phyloP scores from a whole-genome alignment of 306 rosid genomes.

The Quercus variabilis region DNA sequence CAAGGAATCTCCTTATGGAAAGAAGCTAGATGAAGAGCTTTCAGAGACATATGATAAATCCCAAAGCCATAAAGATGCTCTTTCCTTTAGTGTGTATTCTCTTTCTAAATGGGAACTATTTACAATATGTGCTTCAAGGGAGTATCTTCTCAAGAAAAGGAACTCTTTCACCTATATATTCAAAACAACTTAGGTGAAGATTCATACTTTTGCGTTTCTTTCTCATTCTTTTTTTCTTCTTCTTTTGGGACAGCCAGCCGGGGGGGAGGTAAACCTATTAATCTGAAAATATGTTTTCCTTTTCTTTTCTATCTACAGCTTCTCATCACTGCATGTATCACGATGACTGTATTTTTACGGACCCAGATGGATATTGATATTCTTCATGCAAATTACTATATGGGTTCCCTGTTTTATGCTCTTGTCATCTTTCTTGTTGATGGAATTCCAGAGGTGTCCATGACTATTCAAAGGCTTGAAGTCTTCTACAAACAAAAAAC shows the following conservation, averaged over 20 bases:
- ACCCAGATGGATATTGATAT: constrained; percentile 31
- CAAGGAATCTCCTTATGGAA: too few relatives aligned
- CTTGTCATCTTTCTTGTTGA: constrained; percentile 28
- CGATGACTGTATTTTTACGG: constrained; percentile 49
- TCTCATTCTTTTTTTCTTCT: background rate
- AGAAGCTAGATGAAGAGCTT: too few relatives aligned
- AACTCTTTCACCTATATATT: too few relatives aligned
- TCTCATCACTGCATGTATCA: constrained; percentile 20
- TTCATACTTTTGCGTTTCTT: too few relatives aligned
- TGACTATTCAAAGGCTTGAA: constrained; percentile 41
- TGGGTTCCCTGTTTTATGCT: constrained; percentile 43
- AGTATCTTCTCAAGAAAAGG: too few relatives aligned
- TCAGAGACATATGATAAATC: too few relatives aligned
- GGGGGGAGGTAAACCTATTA: background rate
- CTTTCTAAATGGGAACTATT: too few relatives aligned
- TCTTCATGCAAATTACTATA: constrained; percentile 32
- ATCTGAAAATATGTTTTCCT: background rate
- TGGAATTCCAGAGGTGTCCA: constrained; percentile 41
- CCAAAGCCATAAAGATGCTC: too few relatives aligned
- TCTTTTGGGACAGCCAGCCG: background rate
- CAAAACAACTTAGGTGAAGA: too few relatives aligned
- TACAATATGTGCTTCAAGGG: too few relatives aligned
- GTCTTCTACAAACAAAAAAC: constrained; percentile 40
- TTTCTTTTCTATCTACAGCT: constrained; percentile 30
- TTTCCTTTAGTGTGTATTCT: too few relatives aligned